Conservation (phyloP, 805 yeast genomes). For the Priceomyces castillae region DNA sequence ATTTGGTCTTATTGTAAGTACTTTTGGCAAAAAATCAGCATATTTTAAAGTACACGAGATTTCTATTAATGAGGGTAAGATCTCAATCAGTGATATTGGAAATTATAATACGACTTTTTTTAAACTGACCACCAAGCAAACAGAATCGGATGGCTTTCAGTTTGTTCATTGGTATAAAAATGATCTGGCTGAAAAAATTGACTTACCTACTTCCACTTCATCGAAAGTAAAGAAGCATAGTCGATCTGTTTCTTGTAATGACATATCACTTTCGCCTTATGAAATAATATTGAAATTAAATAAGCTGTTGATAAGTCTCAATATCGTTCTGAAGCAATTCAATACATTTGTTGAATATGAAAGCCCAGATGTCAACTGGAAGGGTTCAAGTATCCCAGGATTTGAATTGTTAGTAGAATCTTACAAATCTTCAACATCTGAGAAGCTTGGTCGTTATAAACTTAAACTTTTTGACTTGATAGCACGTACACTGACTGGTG, state of each 20-base stretch:
- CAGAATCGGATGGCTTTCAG: conserved; percentile 10
- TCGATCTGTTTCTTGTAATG: conserved; percentile 9
- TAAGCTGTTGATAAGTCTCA: conserved; percentile 12
- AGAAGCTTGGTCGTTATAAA: not conserved
- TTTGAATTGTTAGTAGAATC: conserved; percentile 4
- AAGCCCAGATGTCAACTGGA: not conserved
- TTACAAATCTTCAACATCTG: not conserved
- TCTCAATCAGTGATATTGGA: conserved; percentile 16
- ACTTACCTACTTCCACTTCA: conserved; percentile 3
- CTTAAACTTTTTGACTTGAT: conserved; percentile 6
- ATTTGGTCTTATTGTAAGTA: conserved; percentile 16
- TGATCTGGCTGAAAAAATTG: not conserved
- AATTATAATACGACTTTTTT: conserved; percentile 14
- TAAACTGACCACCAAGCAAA: conserved; percentile 6
- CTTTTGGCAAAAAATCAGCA: conserved; percentile 8
- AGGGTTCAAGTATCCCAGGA: not conserved
- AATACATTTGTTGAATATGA: conserved; percentile 1
- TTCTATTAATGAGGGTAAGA: conserved; percentile 5
- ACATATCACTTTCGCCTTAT: conserved; percentile 12
- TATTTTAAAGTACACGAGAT: conserved; percentile 15
- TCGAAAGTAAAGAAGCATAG: conserved; percentile 8
- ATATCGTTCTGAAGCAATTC: conserved; percentile 17
- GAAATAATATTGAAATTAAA: conserved; percentile 15
- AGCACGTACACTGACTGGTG: conserved; percentile 1
- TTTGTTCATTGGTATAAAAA: conserved; percentile 16